Conservation (phyloP, 495 filamentous ascomycete species). For the Apiosordaria backusii region DNA sequence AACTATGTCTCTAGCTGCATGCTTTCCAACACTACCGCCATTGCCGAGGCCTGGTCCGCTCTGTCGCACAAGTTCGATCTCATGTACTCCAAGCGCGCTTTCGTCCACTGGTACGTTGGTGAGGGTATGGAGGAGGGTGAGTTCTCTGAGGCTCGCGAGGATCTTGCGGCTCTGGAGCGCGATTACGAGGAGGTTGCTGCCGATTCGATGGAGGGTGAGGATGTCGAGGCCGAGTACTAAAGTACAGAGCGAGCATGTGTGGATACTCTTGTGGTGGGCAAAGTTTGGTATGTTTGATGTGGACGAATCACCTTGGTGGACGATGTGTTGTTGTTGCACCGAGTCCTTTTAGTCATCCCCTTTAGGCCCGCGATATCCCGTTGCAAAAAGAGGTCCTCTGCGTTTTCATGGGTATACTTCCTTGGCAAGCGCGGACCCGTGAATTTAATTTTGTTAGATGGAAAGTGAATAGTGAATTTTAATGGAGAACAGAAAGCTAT, state of each 20-base stretch:
- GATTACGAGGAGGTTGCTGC: constrained; percentile 99
- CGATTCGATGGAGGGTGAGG: constrained; percentile 88
- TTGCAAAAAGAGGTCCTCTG: constrained; percentile 24
- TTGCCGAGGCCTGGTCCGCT: constrained; percentile 96
- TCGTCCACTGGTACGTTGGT: constrained; percentile 99
- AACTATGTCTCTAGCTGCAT: constrained; percentile 64
- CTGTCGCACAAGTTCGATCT: constrained; percentile 98
- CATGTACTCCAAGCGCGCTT: constrained; percentile 99
- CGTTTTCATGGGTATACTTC: constrained; percentile 27
- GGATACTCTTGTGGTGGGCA: constrained; percentile 11
- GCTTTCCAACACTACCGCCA: constrained; percentile 99
- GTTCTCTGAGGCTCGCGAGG: constrained; percentile 98
- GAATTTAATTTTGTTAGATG: constrained; percentile 31
- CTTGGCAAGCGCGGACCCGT: constrained; percentile 31
- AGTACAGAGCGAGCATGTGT: constrained; percentile 8
- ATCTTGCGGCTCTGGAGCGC: constrained; percentile 93
- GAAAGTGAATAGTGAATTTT: constrained; percentile 36
- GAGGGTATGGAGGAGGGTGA: constrained; percentile 99
- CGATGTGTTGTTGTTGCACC: constrained; percentile 6
- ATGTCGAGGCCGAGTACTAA: constrained; percentile 95
- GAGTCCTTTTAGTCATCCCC: constrained; percentile 10
- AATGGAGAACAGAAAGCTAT: constrained; percentile 13
- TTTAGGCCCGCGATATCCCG: constrained; percentile 16
- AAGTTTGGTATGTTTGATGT: constrained; percentile 17
- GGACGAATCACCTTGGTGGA: constrained; percentile 16